phyloP scores from a whole-genome alignment of 192 early-diverging fungal species.

The Podila verticillata region DNA sequence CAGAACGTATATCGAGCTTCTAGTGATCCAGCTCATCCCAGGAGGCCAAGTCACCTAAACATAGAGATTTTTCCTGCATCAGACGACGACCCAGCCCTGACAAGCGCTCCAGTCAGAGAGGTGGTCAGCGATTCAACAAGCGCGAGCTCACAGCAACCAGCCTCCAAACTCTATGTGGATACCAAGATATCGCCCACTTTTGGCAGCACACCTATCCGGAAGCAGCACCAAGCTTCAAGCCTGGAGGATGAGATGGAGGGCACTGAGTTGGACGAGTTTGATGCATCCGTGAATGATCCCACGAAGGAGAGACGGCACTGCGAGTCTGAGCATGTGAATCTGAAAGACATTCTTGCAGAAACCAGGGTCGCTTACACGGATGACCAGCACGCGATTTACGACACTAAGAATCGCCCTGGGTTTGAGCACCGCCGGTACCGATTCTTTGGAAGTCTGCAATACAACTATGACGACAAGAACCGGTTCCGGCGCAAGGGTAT shows the following conservation, averaged over 20 bases:
- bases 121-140: neutral
- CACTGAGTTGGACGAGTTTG: neutral
- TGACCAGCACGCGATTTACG: slow-evolving; percentile 22
- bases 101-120: neutral
- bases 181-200: neutral
- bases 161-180: neutral
- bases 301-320: neutral
- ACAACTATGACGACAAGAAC: slow-evolving; percentile 6
- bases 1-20: neutral
- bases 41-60: neutral
- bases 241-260: neutral
- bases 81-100: neutral
- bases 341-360: slow-evolving; percentile 24
- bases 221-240: neutral
- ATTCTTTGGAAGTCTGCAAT: slow-evolving; percentile 9
- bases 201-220: neutral
- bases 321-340: neutral
- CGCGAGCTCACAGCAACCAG: neutral
- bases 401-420: neutral
- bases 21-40: neutral
- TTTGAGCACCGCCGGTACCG: slow-evolving; percentile 1
- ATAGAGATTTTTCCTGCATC: neutral
- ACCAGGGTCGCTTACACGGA: slow-evolving; percentile 17
- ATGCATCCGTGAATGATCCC: neutral
- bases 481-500: neutral